Evolutionary conservation across 495 filamentous ascomycete genomes (phyloP).

Genomic region (Aspergillus hancockii): DNA sequence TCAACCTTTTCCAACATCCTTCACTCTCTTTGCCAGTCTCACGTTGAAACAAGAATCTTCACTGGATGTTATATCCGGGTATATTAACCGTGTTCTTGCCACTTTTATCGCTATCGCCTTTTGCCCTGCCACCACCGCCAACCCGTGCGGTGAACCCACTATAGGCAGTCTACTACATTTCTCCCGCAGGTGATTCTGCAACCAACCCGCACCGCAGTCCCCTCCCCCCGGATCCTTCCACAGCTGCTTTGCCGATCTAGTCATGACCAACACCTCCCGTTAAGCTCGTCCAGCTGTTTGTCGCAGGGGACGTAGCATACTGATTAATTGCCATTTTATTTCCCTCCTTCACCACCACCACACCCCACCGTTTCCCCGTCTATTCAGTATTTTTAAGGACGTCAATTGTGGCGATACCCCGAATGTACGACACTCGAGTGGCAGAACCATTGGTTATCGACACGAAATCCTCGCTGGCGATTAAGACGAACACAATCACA

Average conservation of each 20-base stretch:
- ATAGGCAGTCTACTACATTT: slow-evolving; percentile 4
- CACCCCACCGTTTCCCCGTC: neutral
- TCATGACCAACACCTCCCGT: slow-evolving; percentile 26
- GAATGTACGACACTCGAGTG: slow-evolving; percentile 40
- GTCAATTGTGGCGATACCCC: slow-evolving; percentile 23
- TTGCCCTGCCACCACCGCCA: slow-evolving; percentile 4
- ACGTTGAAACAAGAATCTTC: slow-evolving; percentile 3
- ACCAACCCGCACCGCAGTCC: slow-evolving; percentile 8
- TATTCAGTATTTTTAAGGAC: neutral
- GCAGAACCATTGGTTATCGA: slow-evolving; percentile 37
- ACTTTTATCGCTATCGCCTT: slow-evolving; percentile 5
- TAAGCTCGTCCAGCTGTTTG: slow-evolving; percentile 23
- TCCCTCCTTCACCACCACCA: slow-evolving; percentile 2
- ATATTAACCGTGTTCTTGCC: neutral
- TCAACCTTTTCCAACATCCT: neutral
- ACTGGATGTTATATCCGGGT: neutral
- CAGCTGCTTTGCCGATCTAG: slow-evolving; percentile 20
- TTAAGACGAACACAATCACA: slow-evolving; percentile 40
- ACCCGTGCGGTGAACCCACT: slow-evolving; percentile 9
- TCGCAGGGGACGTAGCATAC: slow-evolving; percentile 21
- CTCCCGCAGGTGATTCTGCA: slow-evolving; percentile 17
- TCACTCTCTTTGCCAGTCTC: slow-evolving; percentile 2
- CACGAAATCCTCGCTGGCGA: slow-evolving; percentile 34
- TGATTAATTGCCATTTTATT: slow-evolving; percentile 3
- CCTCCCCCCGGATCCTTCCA: slow-evolving; percentile 8